phyloP scores from a whole-genome alignment of 768 basidiomycete species.

The Naganishia friedmannii region DNA sequence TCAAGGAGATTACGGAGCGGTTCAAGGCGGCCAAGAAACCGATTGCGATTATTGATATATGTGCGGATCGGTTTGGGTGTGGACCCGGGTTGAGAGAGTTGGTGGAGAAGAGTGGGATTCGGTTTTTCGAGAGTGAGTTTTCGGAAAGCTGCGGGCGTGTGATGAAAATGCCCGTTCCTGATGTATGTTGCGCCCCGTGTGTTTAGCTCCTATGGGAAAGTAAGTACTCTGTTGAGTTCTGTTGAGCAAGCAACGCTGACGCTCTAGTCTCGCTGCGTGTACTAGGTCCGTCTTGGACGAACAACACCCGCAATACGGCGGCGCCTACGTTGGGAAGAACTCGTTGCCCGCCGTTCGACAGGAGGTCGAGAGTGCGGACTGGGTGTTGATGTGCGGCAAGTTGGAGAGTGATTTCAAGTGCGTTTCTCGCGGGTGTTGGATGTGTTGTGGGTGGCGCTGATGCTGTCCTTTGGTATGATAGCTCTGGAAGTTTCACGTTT shows the following conservation, averaged over 20 bases:
- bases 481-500: constrained; percentile 51
- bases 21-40: constrained; percentile 64
- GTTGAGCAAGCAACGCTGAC: too few relatives aligned
- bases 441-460: background rate
- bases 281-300: constrained; percentile 44
- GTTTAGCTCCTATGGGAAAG: constrained; percentile 33
- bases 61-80: constrained; percentile 50
- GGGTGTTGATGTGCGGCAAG: constrained; percentile 49
- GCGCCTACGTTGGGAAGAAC: constrained; percentile 50
- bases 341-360: constrained; percentile 42
- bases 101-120: constrained; percentile 44
- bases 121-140: constrained; percentile 50
- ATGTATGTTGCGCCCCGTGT: background rate
- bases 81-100: constrained; percentile 42
- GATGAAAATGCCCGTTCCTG: too few relatives aligned
- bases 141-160: too few relatives aligned
- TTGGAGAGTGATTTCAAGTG: constrained; percentile 52
- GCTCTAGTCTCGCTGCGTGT: too few relatives aligned
- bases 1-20: constrained; percentile 67
- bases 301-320: constrained; percentile 47
- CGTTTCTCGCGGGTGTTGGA: constrained; percentile 18
- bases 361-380: constrained; percentile 50
- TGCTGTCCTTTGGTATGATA: constrained; percentile 17
- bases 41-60: constrained; percentile 57
- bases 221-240: background rate